These are phyloP conservation scores for Tricholoma terreum DNA, from an alignment of 768 basidiomycete genomes.

Conservation along the genomic window DNA sequence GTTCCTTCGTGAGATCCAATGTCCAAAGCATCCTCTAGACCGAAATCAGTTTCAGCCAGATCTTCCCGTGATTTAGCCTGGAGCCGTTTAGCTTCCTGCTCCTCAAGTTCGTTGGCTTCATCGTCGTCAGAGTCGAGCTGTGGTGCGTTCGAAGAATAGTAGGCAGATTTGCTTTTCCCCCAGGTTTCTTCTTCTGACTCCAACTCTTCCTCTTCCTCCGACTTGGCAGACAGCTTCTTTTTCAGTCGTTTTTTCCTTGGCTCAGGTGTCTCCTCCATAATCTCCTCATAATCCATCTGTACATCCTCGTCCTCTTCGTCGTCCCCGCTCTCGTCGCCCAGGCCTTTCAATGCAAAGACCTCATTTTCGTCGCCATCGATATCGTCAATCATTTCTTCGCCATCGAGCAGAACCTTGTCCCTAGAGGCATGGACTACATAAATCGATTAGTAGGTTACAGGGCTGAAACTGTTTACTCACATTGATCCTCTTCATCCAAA, in stretches of 20 bases:
- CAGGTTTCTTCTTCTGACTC: constrained; percentile 65
- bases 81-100: constrained; percentile 78
- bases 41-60: constrained; percentile 80
- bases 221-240: constrained; percentile 19
- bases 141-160: constrained; percentile 84
- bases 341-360: constrained; percentile 69
- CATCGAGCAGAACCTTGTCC: constrained; percentile 77
- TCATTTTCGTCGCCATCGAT: constrained; percentile 70
- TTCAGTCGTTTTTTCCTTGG: constrained; percentile 16
- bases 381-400: constrained; percentile 45
- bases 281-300: constrained; percentile 29
- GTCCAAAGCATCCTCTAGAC: constrained; percentile 62
- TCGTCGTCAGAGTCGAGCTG: constrained; percentile 84
- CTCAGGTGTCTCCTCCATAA: constrained; percentile 15
- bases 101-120: constrained; percentile 84
- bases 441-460: background rate
- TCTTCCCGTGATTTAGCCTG: constrained; percentile 72
- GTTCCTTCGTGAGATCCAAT: constrained; percentile 23
- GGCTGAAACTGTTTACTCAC: constrained; percentile 38
- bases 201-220: constrained; percentile 26
- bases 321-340: constrained; percentile 43
- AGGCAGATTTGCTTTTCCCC: constrained; percentile 77
- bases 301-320: constrained; percentile 31
- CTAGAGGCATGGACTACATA: constrained; percentile 63
- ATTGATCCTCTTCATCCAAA: constrained; percentile 76